Evolutionary conservation across 1,139 yeast genomes (phyloP).

Genomic region (Pichia sp.): DNA sequence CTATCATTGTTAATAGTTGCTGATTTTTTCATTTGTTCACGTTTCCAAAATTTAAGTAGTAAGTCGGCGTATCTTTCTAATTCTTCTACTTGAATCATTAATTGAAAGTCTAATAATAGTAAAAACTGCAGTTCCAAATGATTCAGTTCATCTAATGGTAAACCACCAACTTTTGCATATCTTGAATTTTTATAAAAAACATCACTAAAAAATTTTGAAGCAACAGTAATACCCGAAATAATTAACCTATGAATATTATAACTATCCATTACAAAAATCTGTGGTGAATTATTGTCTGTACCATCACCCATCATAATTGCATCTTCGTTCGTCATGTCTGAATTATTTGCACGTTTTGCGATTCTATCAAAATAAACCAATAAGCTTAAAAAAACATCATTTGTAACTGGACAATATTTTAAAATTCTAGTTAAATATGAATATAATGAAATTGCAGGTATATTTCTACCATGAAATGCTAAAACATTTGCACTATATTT

Average conservation of each 20-base stretch:
- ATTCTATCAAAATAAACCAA: constrained; percentile 92
- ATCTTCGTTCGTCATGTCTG: constrained; percentile 26
- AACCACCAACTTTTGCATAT: constrained; percentile 96
- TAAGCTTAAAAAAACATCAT: constrained; percentile 86
- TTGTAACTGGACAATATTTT: constrained; percentile 96
- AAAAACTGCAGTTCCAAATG: constrained; percentile 88
- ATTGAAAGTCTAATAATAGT: constrained; percentile 73
- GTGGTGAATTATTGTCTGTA: constrained; percentile 27
- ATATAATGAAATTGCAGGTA: constrained; percentile 88
- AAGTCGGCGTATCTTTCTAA: constrained; percentile 87
- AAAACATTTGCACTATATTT: constrained; percentile 67
- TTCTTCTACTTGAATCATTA: constrained; percentile 87
- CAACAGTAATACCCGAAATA: constrained; percentile 94
- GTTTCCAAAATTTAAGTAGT: constrained; percentile 75
- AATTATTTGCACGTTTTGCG: constrained; percentile 76
- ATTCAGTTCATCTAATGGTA: constrained; percentile 89
- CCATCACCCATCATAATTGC: constrained; percentile 17
- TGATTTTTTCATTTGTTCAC: constrained; percentile 37
- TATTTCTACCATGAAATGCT: constrained; percentile 92
- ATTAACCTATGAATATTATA: constrained; percentile 91
- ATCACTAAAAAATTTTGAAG: constrained; percentile 92
- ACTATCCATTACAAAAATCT: constrained; percentile 89
- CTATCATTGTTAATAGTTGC: no score
- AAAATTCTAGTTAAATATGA: constrained; percentile 85
- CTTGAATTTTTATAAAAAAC: constrained; percentile 93